Evolutionary conservation across 108 stramenopile species (phyloP).

Genomic region (Stephanodiscus triporus): DNA sequence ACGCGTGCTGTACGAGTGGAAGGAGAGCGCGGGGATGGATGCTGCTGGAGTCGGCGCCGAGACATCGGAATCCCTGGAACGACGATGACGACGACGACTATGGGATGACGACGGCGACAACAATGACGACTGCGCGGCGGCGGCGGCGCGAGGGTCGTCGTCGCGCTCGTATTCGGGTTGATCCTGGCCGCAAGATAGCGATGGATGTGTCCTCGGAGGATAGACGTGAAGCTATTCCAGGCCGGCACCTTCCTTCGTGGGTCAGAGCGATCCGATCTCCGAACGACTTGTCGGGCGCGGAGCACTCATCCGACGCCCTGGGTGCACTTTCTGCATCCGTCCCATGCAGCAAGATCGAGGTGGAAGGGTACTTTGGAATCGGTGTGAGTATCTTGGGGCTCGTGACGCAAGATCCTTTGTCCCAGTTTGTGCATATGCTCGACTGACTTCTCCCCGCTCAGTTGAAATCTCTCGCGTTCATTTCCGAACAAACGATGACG

Average conservation of each 20-base stretch:
- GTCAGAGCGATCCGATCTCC: background rate
- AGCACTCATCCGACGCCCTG: constrained; percentile 36
- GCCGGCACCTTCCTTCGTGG: constrained; percentile 37
- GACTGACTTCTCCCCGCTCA: background rate
- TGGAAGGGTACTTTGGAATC: constrained; percentile 49
- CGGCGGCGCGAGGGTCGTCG: background rate
- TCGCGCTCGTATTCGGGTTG: constrained; percentile 1
- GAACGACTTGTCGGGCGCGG: background rate
- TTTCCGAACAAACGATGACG: too few relatives aligned
- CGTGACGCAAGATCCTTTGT: background rate
- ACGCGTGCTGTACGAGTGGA: constrained; percentile 22
- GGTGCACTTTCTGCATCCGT: constrained; percentile 24
- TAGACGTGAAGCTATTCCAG: background rate
- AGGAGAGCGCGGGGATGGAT: constrained; percentile 53
- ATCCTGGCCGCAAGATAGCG: too few relatives aligned
- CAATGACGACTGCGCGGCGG: background rate
- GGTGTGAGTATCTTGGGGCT: background rate
- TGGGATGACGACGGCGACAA: background rate
- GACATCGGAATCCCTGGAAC: constrained; percentile 34
- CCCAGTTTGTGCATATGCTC: too few relatives aligned
- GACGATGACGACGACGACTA: background rate
- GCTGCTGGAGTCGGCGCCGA: constrained; percentile 30
- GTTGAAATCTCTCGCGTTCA: background rate
- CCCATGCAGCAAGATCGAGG: constrained; percentile 21
- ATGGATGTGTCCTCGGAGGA: background rate